Evolutionary conservation across 2,329 filamentous ascomycete species (phyloP).

Genomic region (Aspergillus eucalypticola): DNA sequence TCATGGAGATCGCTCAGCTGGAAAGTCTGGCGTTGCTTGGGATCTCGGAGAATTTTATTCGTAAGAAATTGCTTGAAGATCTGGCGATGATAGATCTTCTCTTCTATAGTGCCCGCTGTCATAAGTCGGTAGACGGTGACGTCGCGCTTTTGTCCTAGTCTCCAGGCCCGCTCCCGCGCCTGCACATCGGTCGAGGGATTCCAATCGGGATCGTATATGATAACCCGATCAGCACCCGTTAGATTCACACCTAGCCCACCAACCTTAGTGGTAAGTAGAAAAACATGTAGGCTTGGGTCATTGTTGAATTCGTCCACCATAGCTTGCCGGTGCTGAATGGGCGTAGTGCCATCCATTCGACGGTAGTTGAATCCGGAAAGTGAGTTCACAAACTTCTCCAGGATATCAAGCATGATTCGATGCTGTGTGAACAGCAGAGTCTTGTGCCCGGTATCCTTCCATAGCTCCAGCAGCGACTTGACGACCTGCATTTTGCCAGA

Average conservation of each 20-base stretch:
- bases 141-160: slow-evolving; percentile 88
- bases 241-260: slow-evolving; percentile 92
- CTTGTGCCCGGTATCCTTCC: slow-evolving; percentile 92
- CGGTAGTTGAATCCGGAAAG: slow-evolving; percentile 73
- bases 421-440: slow-evolving; percentile 91
- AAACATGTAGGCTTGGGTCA: slow-evolving; percentile 75
- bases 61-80: slow-evolving; percentile 98
- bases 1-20: slow-evolving; percentile 89
- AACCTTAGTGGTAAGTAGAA: slow-evolving; percentile 92
- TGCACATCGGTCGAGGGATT: slow-evolving; percentile 96
- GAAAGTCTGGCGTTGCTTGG: slow-evolving; percentile 89
- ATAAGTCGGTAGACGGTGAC: slow-evolving; percentile 98
- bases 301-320: slow-evolving; percentile 94
- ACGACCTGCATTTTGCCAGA: slow-evolving; percentile 97
- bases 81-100: slow-evolving; percentile 98
- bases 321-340: slow-evolving; percentile 81
- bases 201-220: slow-evolving; percentile 99
- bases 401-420: slow-evolving; percentile 90
- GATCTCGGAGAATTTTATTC: slow-evolving; percentile 92
- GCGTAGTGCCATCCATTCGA: slow-evolving; percentile 91
- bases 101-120: slow-evolving; percentile 96
- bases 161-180: slow-evolving; percentile 92
- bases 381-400: slow-evolving; percentile 74
- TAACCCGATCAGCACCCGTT: slow-evolving; percentile 91
- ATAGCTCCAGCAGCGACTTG: slow-evolving; percentile 80